These are phyloP conservation scores for Picea abies DNA, from an alignment of 83 land plant genomes.

Conservation along the genomic window DNA sequence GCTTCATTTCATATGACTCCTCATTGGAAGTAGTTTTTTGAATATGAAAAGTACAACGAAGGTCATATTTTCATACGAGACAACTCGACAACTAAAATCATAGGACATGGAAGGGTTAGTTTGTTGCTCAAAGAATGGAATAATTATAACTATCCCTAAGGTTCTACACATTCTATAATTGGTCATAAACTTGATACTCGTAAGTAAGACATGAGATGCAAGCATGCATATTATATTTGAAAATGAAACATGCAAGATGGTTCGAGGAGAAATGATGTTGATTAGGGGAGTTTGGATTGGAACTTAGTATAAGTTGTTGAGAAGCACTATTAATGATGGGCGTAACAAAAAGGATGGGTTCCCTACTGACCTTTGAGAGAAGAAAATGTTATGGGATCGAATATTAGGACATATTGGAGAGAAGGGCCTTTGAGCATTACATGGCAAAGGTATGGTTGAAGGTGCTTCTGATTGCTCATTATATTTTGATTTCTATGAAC, in stretches of 20 bases:
- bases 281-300: background rate
- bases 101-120: background rate
- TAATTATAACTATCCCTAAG: background rate
- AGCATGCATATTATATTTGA: background rate
- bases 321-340: too few relatives aligned
- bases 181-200: background rate
- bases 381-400: too few relatives aligned
- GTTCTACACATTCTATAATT: background rate
- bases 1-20: background rate
- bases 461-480: background rate
- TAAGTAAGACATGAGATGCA: background rate
- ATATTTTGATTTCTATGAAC: background rate
- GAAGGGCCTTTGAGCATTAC: too few relatives aligned
- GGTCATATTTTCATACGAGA: background rate
- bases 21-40: background rate
- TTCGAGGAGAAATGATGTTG: background rate
- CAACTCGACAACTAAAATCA: background rate
- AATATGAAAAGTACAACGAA: background rate
- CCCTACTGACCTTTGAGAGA: too few relatives aligned
- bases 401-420: too few relatives aligned
- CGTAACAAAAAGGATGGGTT: too few relatives aligned
- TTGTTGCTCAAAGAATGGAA: background rate
- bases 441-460: background rate
- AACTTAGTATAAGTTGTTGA: too few relatives aligned
- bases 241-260: background rate